Evolutionary conservation across 75 land plant species (phyloP).

Genomic region (Larix kaempferi): DNA sequence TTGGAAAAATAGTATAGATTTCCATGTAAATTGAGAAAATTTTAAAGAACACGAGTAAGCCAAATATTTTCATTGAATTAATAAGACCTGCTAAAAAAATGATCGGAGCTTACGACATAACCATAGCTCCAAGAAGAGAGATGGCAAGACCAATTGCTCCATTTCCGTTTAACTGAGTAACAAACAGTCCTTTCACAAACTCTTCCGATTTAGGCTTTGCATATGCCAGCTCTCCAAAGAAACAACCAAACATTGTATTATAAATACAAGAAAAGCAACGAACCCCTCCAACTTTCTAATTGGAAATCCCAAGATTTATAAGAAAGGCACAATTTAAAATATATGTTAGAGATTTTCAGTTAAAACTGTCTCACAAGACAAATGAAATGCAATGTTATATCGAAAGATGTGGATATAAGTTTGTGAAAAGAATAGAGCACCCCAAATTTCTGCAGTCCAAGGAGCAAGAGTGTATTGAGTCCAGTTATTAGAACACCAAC

Average conservation of each 20-base stretch:
- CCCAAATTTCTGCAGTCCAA: constrained; percentile 16
- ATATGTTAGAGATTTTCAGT: not conserved
- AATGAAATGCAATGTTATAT: too few relatives aligned
- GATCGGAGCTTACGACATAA: constrained; percentile 56
- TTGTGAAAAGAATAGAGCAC: constrained; percentile 3
- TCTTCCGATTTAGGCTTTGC: constrained; percentile 46
- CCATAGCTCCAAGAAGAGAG: constrained; percentile 61
- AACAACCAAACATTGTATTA: constrained; percentile 36
- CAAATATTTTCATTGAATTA: not conserved
- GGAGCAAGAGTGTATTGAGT: constrained; percentile 23
- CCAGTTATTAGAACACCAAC: constrained; percentile 32
- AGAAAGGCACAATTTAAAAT: not conserved
- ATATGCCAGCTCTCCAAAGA: constrained; percentile 51
- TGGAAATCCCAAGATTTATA: not conserved
- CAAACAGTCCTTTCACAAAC: constrained; percentile 46
- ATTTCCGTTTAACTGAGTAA: constrained; percentile 40
- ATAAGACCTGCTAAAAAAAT: not conserved
- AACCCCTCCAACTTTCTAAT: constrained; percentile 34
- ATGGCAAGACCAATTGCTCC: constrained; percentile 52
- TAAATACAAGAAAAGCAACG: constrained; percentile 23
- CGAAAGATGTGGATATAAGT: not conserved
- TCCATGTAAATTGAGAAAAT: too few relatives aligned
- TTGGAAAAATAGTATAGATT: too few relatives aligned
- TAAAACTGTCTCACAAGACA: too few relatives aligned
- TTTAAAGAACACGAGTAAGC: not conserved